Conservation (phyloP, 2,329 filamentous ascomycete genomes). For the Trichoderma asperellum region DNA sequence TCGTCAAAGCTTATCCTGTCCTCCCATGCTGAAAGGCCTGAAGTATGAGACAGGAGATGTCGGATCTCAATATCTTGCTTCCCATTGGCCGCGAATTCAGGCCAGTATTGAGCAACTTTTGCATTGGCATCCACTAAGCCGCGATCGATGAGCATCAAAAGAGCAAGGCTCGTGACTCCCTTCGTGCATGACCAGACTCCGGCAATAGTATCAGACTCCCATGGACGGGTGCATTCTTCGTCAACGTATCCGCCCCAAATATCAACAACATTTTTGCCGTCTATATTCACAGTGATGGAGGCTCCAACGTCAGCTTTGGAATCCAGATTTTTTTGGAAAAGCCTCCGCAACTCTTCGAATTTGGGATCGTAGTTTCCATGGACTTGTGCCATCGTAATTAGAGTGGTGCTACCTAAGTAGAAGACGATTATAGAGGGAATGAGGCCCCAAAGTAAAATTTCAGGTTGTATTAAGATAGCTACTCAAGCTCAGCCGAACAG, state of each 20-base stretch:
- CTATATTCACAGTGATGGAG: slow-evolving; percentile 47
- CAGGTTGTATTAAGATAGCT: neutral
- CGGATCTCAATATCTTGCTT: slow-evolving; percentile 46
- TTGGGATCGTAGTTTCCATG: slow-evolving; percentile 6
- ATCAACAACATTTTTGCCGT: slow-evolving; percentile 49
- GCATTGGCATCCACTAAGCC: slow-evolving; percentile 44
- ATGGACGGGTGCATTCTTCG: slow-evolving; percentile 37
- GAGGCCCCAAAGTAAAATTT: neutral
- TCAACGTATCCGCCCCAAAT: slow-evolving; percentile 50
- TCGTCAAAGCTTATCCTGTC: slow-evolving; percentile 39
- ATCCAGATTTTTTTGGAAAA: slow-evolving; percentile 43
- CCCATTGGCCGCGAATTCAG: slow-evolving; percentile 49
- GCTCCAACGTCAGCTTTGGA: slow-evolving; percentile 49
- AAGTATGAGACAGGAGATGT: slow-evolving; percentile 48
- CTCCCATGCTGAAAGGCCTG: slow-evolving; percentile 44
- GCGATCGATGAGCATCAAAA: slow-evolving; percentile 46
- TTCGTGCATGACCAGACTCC: slow-evolving; percentile 50
- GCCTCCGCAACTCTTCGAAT: slow-evolving; percentile 14
- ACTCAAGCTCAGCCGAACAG: neutral
- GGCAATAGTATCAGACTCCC: slow-evolving; percentile 47
- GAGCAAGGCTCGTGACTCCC: slow-evolving; percentile 43
- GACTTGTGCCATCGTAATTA: slow-evolving; percentile 8
- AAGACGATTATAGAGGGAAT: no score
- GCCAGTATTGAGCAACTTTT: slow-evolving; percentile 50
- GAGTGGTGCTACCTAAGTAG: neutral